A percentile compares a stretch with the other conserved stretches of the same genome.
Conservation (phyloP, 2,329 filamentous ascomycete genomes). For the Curvularia eragrostidis region DNA sequence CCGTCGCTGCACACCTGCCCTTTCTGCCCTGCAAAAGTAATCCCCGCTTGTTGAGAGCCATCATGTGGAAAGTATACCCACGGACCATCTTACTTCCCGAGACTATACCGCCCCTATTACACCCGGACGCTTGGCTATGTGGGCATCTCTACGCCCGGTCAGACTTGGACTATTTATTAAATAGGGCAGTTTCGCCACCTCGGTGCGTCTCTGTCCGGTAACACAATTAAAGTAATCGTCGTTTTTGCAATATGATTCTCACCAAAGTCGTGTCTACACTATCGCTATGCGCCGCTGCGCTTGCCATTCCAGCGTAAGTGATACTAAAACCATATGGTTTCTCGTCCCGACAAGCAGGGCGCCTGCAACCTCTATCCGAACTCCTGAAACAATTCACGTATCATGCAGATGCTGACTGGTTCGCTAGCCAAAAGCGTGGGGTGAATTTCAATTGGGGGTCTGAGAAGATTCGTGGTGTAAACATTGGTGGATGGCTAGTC, state of each 20-base stretch:
- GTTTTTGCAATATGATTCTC: constrained; percentile 36
- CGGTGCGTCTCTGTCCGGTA: constrained; percentile 10
- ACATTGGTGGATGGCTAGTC: constrained; percentile 60
- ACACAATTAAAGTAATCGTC: constrained; percentile 16
- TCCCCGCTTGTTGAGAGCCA: constrained; percentile 7
- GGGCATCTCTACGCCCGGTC: constrained; percentile 12
- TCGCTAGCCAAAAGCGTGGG: constrained; percentile 38
- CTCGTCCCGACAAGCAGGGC: background rate
- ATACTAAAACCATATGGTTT: constrained; percentile 5
- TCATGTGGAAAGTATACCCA: constrained; percentile 15
- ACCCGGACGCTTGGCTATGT: constrained; percentile 9
- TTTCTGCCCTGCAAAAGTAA: constrained; percentile 6
- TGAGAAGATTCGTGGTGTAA: constrained; percentile 59
- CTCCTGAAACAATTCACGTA: background rate
- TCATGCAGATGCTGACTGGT: constrained; percentile 20
- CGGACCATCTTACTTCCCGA: background rate
- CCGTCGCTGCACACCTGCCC: constrained; percentile 9
- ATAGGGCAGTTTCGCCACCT: constrained; percentile 17
- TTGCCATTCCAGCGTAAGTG: constrained; percentile 45
- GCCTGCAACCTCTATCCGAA: background rate
- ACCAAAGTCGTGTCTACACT: constrained; percentile 28
- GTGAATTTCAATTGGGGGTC: constrained; percentile 58
- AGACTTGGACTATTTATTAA: constrained; percentile 14
- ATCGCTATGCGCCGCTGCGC: constrained; percentile 30
- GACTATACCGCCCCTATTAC: constrained; percentile 8